These are phyloP conservation scores for Gomphus sp. DNA, from an alignment of 1,284 basidiomycete genomes.

Conservation along the genomic window DNA sequence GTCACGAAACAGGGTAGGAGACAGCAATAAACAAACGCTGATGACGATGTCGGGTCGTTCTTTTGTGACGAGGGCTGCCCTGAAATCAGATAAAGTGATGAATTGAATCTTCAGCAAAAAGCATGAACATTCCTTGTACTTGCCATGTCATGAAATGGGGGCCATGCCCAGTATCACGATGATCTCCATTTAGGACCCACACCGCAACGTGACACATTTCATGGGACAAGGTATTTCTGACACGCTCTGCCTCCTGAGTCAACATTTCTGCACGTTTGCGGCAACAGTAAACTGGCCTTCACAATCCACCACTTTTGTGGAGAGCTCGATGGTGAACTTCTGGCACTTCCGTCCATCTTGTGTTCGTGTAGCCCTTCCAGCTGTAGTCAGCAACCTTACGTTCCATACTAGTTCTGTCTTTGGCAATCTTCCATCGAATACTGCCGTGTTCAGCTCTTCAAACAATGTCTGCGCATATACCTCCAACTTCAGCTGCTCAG, in stretches of 20 bases:
- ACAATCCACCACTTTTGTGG: slow-evolving; percentile 68
- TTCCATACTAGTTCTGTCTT: slow-evolving; percentile 65
- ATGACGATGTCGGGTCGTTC: slow-evolving; percentile 58
- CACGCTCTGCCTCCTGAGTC: slow-evolving; percentile 41
- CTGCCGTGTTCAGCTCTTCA: slow-evolving; percentile 66
- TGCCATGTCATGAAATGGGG: slow-evolving; percentile 63
- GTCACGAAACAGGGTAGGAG: background rate
- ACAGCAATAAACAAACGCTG: slow-evolving; percentile 38
- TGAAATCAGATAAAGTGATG: slow-evolving; percentile 19
- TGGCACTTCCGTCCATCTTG: background rate
- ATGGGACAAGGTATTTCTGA: slow-evolving; percentile 72
- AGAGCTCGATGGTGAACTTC: slow-evolving; percentile 54
- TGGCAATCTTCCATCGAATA: slow-evolving; percentile 65
- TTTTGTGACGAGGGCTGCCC: slow-evolving; percentile 56
- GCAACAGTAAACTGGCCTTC: slow-evolving; percentile 36
- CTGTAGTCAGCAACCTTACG: slow-evolving; percentile 62
- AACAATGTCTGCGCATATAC: slow-evolving; percentile 64
- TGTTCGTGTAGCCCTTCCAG: slow-evolving; percentile 60
- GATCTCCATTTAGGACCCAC: slow-evolving; percentile 65
- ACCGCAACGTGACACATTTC: slow-evolving; percentile 85
- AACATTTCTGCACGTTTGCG: background rate
- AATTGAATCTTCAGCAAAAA: background rate
- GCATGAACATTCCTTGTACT: slow-evolving; percentile 12
- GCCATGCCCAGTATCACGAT: slow-evolving; percentile 58
- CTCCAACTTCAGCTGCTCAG: slow-evolving; percentile 36